These are phyloP conservation scores for Suillus subalutaceus DNA, from an alignment of 768 basidiomycete genomes.

Conservation along the genomic window DNA sequence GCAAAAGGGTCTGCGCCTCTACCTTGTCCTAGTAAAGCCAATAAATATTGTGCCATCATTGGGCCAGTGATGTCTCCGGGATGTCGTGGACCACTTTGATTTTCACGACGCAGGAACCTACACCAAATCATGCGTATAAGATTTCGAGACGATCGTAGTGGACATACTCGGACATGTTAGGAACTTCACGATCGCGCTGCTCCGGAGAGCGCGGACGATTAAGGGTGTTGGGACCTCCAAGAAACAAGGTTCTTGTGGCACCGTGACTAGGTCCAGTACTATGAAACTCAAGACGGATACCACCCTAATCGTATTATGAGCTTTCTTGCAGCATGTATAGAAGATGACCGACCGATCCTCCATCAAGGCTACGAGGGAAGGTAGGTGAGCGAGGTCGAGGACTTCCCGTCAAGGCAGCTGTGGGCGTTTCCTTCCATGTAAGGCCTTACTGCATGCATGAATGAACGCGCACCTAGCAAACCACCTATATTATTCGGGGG, in stretches of 20 bases:
- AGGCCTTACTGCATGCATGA: neutral
- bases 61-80: slow-evolving; percentile 55
- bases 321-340: neutral
- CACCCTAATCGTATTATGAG: slow-evolving; percentile 22
- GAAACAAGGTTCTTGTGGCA: slow-evolving; percentile 37
- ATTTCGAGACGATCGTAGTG: slow-evolving; percentile 4
- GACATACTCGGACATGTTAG: slow-evolving; percentile 59
- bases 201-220: slow-evolving; percentile 22
- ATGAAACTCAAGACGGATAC: slow-evolving; percentile 40
- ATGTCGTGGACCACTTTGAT: slow-evolving; percentile 21
- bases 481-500: slow-evolving; percentile 21
- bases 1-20: slow-evolving; percentile 46
- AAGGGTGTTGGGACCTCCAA: slow-evolving; percentile 38
- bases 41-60: slow-evolving; percentile 73
- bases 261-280: slow-evolving; percentile 23
- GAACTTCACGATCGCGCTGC: slow-evolving; percentile 31
- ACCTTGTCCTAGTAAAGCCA: slow-evolving; percentile 52
- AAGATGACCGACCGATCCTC: slow-evolving; percentile 17
- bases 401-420: slow-evolving; percentile 4
- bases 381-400: slow-evolving; percentile 21
- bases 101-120: slow-evolving; percentile 40
- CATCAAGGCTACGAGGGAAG: slow-evolving; percentile 20
- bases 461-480: slow-evolving; percentile 6
- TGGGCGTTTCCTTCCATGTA: neutral
- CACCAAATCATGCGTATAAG: slow-evolving; percentile 5